A percentile compares a stretch with the other conserved stretches of the same genome.
Conservation (phyloP, 306 rosid species). For the Cucurbita moschata region DNA sequence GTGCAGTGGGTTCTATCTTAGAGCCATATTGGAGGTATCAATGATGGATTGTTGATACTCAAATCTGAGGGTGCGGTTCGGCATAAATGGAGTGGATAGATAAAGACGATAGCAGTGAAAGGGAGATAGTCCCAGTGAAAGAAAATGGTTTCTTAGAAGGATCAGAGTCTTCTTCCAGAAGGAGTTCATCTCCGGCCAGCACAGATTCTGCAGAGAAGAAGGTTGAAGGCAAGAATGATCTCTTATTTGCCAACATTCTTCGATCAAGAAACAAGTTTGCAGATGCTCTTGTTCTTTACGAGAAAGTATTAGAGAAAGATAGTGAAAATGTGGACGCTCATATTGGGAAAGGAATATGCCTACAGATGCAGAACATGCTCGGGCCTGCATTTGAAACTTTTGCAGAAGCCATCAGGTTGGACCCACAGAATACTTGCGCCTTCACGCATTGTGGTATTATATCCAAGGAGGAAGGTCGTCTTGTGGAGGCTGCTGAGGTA, state of each 20-base stretch:
- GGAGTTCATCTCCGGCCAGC: constrained; percentile 22
- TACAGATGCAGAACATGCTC: constrained; percentile 89
- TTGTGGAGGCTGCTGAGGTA: constrained; percentile 95
- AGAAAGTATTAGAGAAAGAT: constrained; percentile 52
- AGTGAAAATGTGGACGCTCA: constrained; percentile 61
- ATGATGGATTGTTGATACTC: constrained; percentile 14
- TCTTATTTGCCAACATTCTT: constrained; percentile 63
- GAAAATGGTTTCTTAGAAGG: constrained; percentile 67
- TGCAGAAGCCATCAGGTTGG: constrained; percentile 61
- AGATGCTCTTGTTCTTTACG: constrained; percentile 73
- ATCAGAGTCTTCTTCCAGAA: constrained; percentile 33
- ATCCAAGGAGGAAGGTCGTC: constrained; percentile 88
- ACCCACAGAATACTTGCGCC: constrained; percentile 76
- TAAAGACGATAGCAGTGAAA: constrained; percentile 35
- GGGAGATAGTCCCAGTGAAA: constrained; percentile 30
- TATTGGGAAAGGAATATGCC: constrained; percentile 90
- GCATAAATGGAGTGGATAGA: constrained; percentile 54
- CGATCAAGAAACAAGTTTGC: constrained; percentile 84
- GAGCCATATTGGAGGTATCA: neutral
- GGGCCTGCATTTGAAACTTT: constrained; percentile 77
- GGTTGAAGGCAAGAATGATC: constrained; percentile 49
- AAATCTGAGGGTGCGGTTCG: constrained; percentile 11
- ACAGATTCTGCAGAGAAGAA: constrained; percentile 15
- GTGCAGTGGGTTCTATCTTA: neutral
- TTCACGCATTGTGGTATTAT: constrained; percentile 85